These are phyloP conservation scores for Schwanniomyces polymorphus DNA, from an alignment of 805 yeast genomes.

Conservation along the genomic window DNA sequence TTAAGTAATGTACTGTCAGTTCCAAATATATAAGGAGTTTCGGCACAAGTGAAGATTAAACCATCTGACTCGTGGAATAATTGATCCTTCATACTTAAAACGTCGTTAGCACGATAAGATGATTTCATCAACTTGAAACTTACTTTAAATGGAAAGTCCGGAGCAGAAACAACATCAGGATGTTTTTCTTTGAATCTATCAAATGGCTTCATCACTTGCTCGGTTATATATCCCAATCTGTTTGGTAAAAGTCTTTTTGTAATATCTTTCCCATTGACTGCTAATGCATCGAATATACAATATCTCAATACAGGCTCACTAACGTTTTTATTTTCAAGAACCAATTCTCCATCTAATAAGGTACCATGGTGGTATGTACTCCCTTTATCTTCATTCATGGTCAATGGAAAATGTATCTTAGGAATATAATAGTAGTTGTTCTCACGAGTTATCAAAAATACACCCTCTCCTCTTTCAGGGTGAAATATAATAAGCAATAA, in stretches of 20 bases:
- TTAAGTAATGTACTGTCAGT: conserved; percentile 84
- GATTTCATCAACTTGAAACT: conserved; percentile 87
- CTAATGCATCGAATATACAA: conserved; percentile 88
- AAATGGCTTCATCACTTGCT: conserved; percentile 80
- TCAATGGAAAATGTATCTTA: conserved; percentile 77
- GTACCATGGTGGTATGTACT: conserved; percentile 80
- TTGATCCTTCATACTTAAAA: conserved; percentile 67
- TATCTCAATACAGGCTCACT: conserved; percentile 57
- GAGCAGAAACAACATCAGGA: conserved; percentile 68
- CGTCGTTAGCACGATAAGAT: conserved; percentile 73
- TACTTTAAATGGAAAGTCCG: conserved; percentile 77
- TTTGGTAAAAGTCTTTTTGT: conserved; percentile 73
- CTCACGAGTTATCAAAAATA: conserved; percentile 84
- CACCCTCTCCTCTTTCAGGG: conserved; percentile 80
- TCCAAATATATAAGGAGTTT: conserved; percentile 82
- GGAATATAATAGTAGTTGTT: conserved; percentile 83
- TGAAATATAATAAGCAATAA: conserved; percentile 67
- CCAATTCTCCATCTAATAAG: conserved; percentile 91
- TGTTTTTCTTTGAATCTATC: conserved; percentile 62
- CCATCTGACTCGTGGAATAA: conserved; percentile 93
- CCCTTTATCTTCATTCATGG: conserved; percentile 43
- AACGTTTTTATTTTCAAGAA: conserved; percentile 66
- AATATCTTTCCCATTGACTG: conserved; percentile 73
- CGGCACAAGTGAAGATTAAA: conserved; percentile 86
- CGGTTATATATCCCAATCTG: conserved; percentile 83